Conservation (phyloP, 371 early-diverging fungal genomes). For the Rhizopus arrhizus region DNA sequence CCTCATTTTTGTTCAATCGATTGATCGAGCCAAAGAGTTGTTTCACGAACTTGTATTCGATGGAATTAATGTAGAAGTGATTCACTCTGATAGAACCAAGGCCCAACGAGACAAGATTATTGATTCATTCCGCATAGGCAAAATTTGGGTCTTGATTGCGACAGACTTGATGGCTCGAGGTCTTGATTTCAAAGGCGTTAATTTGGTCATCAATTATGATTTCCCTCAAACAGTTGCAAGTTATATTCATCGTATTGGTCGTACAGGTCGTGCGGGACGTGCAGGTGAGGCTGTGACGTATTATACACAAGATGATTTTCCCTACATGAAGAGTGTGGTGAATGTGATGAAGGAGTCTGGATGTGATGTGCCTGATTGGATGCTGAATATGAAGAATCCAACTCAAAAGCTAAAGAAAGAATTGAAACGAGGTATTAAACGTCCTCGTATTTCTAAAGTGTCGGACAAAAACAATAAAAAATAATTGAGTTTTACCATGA, state of each 20-base stretch:
- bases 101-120: slow-evolving; percentile 91
- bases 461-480: too few species aligned
- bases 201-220: slow-evolving; percentile 94
- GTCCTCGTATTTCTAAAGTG: slow-evolving; percentile 20
- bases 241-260: slow-evolving; percentile 94
- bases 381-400: slow-evolving; percentile 84
- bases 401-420: slow-evolving; percentile 36
- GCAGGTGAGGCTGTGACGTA: slow-evolving; percentile 82
- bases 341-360: slow-evolving; percentile 96
- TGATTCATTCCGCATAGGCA: slow-evolving; percentile 85
- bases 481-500: too few species aligned
- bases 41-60: slow-evolving; percentile 95
- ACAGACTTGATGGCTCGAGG: slow-evolving; percentile 98
- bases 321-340: slow-evolving; percentile 86
- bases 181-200: slow-evolving; percentile 92
- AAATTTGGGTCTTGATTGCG: slow-evolving; percentile 93
- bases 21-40: slow-evolving; percentile 93
- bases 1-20: slow-evolving; percentile 93
- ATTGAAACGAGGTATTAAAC: slow-evolving; percentile 32
- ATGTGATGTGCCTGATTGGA: slow-evolving; percentile 97
- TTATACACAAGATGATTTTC: slow-evolving; percentile 92
- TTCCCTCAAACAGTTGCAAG: slow-evolving; percentile 91
- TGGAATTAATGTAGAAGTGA: slow-evolving; percentile 95
- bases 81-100: slow-evolving; percentile 91
- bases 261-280: slow-evolving; percentile 92